Conservation (phyloP, 148 eudicot genomes). For the Spergularia bocconei region DNA sequence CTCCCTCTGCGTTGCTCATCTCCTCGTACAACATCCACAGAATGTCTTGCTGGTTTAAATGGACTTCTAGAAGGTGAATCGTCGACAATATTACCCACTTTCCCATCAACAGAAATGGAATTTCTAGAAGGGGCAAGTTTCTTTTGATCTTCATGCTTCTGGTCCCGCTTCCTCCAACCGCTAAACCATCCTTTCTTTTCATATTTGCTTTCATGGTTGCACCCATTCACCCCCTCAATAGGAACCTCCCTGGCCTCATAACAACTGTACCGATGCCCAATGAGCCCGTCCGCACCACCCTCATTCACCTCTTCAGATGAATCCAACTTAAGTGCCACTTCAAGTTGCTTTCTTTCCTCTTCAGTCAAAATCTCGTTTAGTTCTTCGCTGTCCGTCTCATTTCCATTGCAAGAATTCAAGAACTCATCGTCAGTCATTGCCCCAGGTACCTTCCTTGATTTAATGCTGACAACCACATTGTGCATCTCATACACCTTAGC, state of each 20-base stretch:
- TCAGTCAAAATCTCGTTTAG: constrained; percentile 65
- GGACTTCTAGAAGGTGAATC: constrained; percentile 41
- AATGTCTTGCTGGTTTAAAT: constrained; percentile 51
- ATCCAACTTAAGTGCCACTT: constrained; percentile 71
- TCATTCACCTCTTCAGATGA: constrained; percentile 44
- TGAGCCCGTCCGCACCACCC: constrained; percentile 39
- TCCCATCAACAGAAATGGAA: constrained; percentile 44
- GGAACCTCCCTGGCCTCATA: constrained; percentile 54
- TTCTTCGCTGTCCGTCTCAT: constrained; percentile 55
- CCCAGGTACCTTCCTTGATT: constrained; percentile 88
- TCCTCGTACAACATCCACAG: constrained; percentile 50
- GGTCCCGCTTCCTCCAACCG: constrained; percentile 77
- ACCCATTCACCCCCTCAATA: constrained; percentile 43
- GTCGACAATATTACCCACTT: constrained; percentile 43
- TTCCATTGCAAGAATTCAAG: constrained; percentile 53
- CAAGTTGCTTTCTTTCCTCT: constrained; percentile 81
- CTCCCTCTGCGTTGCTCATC: constrained; percentile 44
- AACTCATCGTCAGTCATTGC: constrained; percentile 89
- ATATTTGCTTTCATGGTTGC: constrained; percentile 37
- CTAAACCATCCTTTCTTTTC: constrained; percentile 88
- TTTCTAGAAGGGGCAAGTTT: constrained; percentile 45
- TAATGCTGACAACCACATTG: constrained; percentile 80
- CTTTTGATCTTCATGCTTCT: constrained; percentile 47
- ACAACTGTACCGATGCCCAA: constrained; percentile 62
- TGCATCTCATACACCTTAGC: constrained; percentile 91